Percentiles rank a stretch among this genome's conserved stretches.
These are phyloP conservation scores for Ophiostoma piceae DNA, from an alignment of 2,329 filamentous ascomycete genomes.

Conservation along the genomic window DNA sequence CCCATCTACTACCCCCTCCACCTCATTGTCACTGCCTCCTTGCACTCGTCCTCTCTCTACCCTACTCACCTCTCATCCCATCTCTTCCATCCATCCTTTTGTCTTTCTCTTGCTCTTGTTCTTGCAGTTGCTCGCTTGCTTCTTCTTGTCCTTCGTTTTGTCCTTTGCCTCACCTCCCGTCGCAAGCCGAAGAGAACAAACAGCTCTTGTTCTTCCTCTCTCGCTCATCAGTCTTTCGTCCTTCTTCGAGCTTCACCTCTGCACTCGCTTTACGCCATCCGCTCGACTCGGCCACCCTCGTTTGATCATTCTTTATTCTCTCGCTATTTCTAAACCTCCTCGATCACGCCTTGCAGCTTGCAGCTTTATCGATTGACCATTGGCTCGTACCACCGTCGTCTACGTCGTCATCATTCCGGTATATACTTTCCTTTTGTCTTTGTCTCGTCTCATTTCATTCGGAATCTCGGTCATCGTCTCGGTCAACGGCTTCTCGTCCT, in stretches of 20 bases:
- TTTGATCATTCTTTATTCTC: background rate
- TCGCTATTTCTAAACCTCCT: background rate
- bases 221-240: background rate
- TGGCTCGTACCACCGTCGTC: background rate
- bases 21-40: background rate
- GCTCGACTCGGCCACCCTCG: background rate
- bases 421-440: background rate
- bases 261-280: background rate
- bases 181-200: background rate
- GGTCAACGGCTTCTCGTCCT: background rate
- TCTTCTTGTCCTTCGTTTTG: constrained; percentile 15
- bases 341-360: background rate
- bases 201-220: background rate
- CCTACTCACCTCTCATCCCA: background rate
- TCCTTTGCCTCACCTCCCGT: background rate
- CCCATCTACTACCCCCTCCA: background rate
- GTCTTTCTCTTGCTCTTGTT: constrained; percentile 9
- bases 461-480: background rate
- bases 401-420: background rate
- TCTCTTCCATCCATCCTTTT: background rate
- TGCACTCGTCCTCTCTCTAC: background rate
- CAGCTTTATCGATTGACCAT: background rate
- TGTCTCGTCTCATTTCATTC: background rate
- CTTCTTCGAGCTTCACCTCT: background rate
- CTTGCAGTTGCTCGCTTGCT: background rate